A percentile compares a stretch with the other conserved stretches of the same genome.
These are phyloP conservation scores for Chlorokybus atmophyticus DNA, from an alignment of 139 green algal species.

Conservation along the genomic window DNA sequence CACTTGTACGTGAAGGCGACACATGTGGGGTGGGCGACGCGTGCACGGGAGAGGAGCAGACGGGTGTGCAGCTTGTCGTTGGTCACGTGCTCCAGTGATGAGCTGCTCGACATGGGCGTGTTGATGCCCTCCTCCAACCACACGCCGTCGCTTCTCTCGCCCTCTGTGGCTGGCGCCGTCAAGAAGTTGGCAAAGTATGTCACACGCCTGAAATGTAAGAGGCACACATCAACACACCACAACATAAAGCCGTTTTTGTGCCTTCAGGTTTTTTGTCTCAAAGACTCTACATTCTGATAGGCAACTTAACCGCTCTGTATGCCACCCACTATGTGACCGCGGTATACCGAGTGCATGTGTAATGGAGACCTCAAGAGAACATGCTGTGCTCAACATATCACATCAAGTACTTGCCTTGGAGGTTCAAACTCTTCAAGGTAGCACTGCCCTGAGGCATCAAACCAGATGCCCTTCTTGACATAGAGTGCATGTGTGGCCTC, in stretches of 20 bases:
- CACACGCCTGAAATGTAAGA: too few species aligned
- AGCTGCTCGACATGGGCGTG: neutral
- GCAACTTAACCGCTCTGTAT: too few species aligned
- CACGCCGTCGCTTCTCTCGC: neutral
- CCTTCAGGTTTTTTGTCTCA: too few species aligned
- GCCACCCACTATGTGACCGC: too few species aligned
- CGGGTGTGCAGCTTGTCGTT: conserved; percentile 1
- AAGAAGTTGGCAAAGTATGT: conserved; percentile 1
- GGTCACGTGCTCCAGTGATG: neutral
- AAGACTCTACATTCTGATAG: too few species aligned
- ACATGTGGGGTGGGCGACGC: neutral
- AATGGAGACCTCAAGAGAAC: too few species aligned
- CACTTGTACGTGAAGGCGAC: conserved; percentile 1
- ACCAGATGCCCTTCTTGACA: neutral
- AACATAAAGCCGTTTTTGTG: too few species aligned
- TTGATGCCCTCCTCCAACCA: neutral
- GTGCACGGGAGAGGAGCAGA: neutral
- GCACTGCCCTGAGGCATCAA: neutral
- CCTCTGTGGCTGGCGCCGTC: neutral
- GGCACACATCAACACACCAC: too few species aligned
- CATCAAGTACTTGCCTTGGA: neutral
- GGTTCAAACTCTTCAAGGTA: neutral
- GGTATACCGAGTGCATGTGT: too few species aligned
- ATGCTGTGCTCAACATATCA: too few species aligned
- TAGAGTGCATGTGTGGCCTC: neutral